phyloP scores from a whole-genome alignment of 2,329 filamentous ascomycete genomes.

The Rugonectria rugulosa region DNA sequence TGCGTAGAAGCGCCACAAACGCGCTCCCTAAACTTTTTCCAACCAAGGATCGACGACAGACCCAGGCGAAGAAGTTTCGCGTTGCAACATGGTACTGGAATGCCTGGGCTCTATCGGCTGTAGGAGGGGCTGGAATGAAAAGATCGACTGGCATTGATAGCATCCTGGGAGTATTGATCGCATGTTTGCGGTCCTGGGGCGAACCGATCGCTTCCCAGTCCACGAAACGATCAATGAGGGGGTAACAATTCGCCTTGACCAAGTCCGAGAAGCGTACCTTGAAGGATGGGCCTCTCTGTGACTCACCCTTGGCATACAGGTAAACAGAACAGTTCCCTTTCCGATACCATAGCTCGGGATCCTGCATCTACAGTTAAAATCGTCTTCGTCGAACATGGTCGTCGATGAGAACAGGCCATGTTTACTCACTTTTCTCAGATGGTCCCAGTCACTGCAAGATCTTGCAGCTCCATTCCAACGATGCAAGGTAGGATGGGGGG shows the following conservation, averaged over 20 bases:
- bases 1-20: constrained; percentile 69
- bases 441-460: constrained; percentile 55
- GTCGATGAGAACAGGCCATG: not conserved
- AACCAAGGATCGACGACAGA: constrained; percentile 71
- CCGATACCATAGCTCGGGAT: constrained; percentile 73
- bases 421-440: constrained; percentile 53
- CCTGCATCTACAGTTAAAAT: constrained; percentile 54
- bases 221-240: constrained; percentile 64
- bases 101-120: constrained; percentile 59
- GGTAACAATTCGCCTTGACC: constrained; percentile 63
- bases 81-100: constrained; percentile 72
- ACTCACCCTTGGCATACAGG: constrained; percentile 71
- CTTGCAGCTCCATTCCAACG: constrained; percentile 60
- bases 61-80: constrained; percentile 79
- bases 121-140: constrained; percentile 72
- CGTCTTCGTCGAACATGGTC: not conserved
- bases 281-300: constrained; percentile 72
- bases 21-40: constrained; percentile 71
- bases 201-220: constrained; percentile 40
- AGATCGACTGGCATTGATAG: constrained; percentile 59
- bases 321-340: constrained; percentile 75
- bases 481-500: constrained; percentile 43
- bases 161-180: constrained; percentile 42
- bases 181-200: constrained; percentile 40
- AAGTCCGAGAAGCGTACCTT: constrained; percentile 67